These are phyloP conservation scores for Neckera pumila DNA, from an alignment of 225 moss, liverwort and hornwort genomes.

Conservation along the genomic window DNA sequence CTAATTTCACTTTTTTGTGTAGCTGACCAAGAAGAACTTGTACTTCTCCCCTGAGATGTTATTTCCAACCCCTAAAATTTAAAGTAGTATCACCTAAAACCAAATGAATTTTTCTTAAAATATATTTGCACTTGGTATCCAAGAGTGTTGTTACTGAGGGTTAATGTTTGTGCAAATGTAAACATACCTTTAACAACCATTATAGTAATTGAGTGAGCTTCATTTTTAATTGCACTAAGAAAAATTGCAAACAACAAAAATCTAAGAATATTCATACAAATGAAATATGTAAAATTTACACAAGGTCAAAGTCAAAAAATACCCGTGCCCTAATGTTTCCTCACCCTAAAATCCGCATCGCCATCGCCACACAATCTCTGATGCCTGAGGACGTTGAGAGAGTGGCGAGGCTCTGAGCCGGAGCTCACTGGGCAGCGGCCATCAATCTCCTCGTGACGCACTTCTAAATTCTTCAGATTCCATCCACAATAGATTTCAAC, in stretches of 20 bases:
- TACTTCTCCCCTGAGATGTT: rapidly evolving
- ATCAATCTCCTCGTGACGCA: neutral
- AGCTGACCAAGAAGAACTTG: neutral
- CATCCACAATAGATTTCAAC: neutral
- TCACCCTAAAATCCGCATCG: neutral
- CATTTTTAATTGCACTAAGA: neutral
- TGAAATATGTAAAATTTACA: neutral
- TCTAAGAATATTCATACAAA: neutral
- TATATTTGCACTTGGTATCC: no score
- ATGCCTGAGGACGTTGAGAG: neutral
- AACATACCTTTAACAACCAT: neutral
- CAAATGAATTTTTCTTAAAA: neutral
- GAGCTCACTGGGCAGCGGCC: neutral
- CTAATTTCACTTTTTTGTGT: no score
- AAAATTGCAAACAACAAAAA: neutral
- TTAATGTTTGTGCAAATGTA: no score
- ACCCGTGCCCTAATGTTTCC: neutral
- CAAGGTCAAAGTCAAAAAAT: neutral
- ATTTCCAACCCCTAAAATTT: neutral
- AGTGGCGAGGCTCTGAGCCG: neutral
- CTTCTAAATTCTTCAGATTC: neutral
- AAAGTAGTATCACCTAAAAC: rapidly evolving
- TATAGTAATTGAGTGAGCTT: neutral
- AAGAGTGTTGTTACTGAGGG: no score
- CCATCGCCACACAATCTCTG: neutral